Base-by-base conservation (phyloP, 1,139 yeast species). In the Zygoascus hellenicus region DNA sequence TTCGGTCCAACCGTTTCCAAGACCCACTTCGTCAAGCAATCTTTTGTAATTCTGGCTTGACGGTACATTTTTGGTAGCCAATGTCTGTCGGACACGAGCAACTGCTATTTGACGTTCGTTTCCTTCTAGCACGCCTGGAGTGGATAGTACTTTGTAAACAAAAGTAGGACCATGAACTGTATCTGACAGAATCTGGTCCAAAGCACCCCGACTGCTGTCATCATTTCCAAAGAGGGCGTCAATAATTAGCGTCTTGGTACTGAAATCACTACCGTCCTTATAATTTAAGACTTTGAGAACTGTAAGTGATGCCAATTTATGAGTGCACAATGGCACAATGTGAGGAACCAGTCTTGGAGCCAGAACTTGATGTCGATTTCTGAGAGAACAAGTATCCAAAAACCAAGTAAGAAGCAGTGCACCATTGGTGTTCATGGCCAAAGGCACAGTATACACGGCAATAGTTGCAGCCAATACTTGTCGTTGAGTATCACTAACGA, bases 381-480 rank as follows among this genome's bases (percentile, higher is more conserved):
- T 74, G 48, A 83, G 72, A 34, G 76, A 74, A 60, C 90, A 90
- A 1, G 96, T 87, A 62, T 92, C 98, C 63, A 92, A 74, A 59
- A 85, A 85, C 98, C 98, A 92, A 2, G 97, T 89, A 48, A 92
- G 77, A 56, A 94, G 74, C 54, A 92, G 71, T 1, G 96, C 85
- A 29, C 98, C 97, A 64, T 92, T 92, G 50, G 82, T 78, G 63
- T 90, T 89, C 5, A 83, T 77, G 1, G 90, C 89, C 57, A 92
- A 73, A 54, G 83, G 89, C 55, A 84, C 86, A 32, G 94, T 81
- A 69, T 83, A 82, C 46, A 82, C 76, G 19, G 88, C 80, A 52
- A 92, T 86, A 52, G 88, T 79, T 1, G 88, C 81, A 11, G 96
- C 83, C n/a, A 90, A 75, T 48, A 87, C 73, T 7, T 84, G 68